Evolutionary conservation across 805 yeast genomes (phyloP), one percentile per base, ranked within the genome.

Genomic region (Hemisphaericaspora nanyangensis): DNA sequence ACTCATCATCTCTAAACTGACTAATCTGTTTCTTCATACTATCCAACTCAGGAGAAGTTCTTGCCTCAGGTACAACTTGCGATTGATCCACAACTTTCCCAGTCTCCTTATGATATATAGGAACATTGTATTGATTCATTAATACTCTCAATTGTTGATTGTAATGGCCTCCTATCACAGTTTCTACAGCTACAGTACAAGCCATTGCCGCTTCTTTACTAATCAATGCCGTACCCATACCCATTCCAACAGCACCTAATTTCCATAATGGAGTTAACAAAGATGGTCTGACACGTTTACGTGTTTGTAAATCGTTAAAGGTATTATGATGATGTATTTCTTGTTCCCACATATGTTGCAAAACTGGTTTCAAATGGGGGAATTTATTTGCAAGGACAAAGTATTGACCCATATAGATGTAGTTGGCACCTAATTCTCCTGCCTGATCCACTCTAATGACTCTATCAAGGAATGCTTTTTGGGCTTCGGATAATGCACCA

Each of bases 201-300:
- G 99, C 98, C 99, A 93, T 93, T 2, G 99, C 98, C 2, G 96
- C 97, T 57, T 91, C 96, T 54, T 88, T 87, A 13, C 96, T 83
- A 46, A 89, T 62, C 38, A 85, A 51, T 0, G 96, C 97, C 0
- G 98, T 93, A 1, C 82, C 84, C 1, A 79, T 78, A 3, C 99
- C 99, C 68, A 93, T 71, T 0, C 81, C 80, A 35, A 84, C 71
- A 0, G 99, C 98, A 3, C 97, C 98, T 0, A 77, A 61, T 57
- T 85, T 89, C 99, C 99, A 93, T 1, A 87, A 52, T 1, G 99
- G 99, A 0, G 98, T 90, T 29, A 93, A 61, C 12, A 93, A 52
- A 0, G 96, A 87, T 3, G 99, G 99, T 51, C 99, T 76, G 1
- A 90, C 95, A 35, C 97, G 69, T 47, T 85, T 79, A 43, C 76